Base-by-base conservation (phyloP, 2,329 filamentous ascomycete genomes). In the Leptodontidium sp. region DNA sequence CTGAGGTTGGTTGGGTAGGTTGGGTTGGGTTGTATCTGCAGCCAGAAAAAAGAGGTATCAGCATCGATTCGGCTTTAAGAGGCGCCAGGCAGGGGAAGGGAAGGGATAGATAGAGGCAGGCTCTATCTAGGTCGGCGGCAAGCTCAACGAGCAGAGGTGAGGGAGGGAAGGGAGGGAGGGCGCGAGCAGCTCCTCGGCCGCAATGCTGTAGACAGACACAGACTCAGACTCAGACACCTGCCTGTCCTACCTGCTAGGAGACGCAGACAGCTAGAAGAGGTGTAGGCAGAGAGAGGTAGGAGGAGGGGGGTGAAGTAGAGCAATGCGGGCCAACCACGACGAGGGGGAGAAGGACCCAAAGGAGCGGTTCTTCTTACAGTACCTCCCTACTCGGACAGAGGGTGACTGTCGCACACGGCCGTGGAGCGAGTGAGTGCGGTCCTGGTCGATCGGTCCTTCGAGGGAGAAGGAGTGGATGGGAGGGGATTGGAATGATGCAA, bases 11-110 rank as follows among this genome's bases (percentile, higher is more conserved):
- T 47, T 4, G 45, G 45, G 8, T 47, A 8, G 45, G 45, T 47
- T 17, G 45, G 45, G 32, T 40, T 38, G 55, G 29, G 57, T 59
- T 59, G 57, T 26, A 43, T 45, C 57, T 59, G 57, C 57, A 53
- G 35, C 49, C 61, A 55, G 9, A 53, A 64, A 21, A 21, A 43
- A 53, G 47, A 45, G 35, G 57, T 43, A 59, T 59, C 57, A 59
- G 57, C 57, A 59, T 45, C 26, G 57, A 45, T 45, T 43, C 35
- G 57, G 57, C 57, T 59, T 26, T 29, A 15, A 59, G 35, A 59
- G 57, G 38, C 57, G 57, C 57, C 45, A 43, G 57, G 21, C 35
- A 40, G 5, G 38, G 21, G n/a, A n/a, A 15, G 5, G 6, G 52
- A 26, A 35, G 43, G n/a, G 35, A n/a, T 35, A 40, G 17, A 7